Percentiles rank a stretch among this genome's conserved stretches.
These are phyloP conservation scores for Calonectria pteridis DNA, from an alignment of 2,329 filamentous ascomycete species.

Conservation along the genomic window DNA sequence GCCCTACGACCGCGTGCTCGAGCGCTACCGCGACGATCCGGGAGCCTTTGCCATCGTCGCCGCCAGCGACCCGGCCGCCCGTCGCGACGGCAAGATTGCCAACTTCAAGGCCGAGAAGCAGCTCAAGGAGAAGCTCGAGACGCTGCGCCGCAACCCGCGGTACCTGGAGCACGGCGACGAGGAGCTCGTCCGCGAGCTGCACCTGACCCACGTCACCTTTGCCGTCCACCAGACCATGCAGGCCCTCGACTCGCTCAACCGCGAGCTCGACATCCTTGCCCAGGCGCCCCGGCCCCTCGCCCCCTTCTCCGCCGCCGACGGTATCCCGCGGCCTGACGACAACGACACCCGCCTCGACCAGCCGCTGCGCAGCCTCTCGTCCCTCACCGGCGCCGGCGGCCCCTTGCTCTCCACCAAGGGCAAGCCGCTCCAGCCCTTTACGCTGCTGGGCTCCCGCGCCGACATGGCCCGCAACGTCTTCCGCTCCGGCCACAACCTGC, in stretches of 20 bases:
- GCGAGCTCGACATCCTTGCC: slow-evolving; percentile 86
- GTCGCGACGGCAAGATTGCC: slow-evolving; percentile 86
- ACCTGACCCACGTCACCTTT: slow-evolving; percentile 81
- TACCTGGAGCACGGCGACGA: slow-evolving; percentile 80
- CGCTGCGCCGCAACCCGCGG: slow-evolving; percentile 57
- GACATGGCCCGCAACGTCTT: slow-evolving; percentile 87
- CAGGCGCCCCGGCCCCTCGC: slow-evolving; percentile 73
- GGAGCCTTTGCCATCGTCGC: slow-evolving; percentile 79
- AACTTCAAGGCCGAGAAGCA: slow-evolving; percentile 89
- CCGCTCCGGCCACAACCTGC: slow-evolving; percentile 89
- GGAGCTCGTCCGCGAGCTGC: slow-evolving; percentile 81
- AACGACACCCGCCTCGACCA: slow-evolving; percentile 80
- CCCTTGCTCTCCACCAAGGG: slow-evolving; percentile 84
- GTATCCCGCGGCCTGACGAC: slow-evolving; percentile 60
- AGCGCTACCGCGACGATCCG: slow-evolving; percentile 79
- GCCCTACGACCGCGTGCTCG: slow-evolving; percentile 76
- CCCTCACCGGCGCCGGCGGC: slow-evolving; percentile 71
- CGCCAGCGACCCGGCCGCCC: slow-evolving; percentile 70
- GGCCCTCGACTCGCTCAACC: slow-evolving; percentile 85
- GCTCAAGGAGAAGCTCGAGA: slow-evolving; percentile 83
- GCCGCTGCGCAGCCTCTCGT: slow-evolving; percentile 64
- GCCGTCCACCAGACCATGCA: slow-evolving; percentile 86
- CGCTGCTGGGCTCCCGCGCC: slow-evolving; percentile 81
- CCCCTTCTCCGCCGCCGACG: slow-evolving; percentile 58
- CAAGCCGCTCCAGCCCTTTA: slow-evolving; percentile 92